Base-by-base conservation (phyloP, 2,329 filamentous ascomycete genomes). In the Cryphonectria japonica region DNA sequence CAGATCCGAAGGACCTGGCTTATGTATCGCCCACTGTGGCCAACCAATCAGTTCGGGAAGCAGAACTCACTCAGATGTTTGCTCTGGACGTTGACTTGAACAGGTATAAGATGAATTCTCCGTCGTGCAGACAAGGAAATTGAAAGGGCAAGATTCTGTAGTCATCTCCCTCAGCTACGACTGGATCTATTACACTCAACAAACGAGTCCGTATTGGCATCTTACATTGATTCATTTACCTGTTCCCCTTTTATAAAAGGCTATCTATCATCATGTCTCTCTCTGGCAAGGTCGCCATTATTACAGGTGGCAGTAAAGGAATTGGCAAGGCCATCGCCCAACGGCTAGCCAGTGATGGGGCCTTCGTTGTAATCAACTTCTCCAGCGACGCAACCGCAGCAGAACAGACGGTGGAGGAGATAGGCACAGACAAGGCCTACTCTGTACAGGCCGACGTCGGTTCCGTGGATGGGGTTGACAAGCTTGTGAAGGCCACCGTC, bases 311-410 rank as follows among this genome's bases (percentile, higher is more conserved):
- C 72, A 92, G 93, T 75, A 92, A 92, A 80, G 93, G 93, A 74
- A 85, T 95, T 71, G 92, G 92, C 77, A 93, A 91, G 82, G 91
- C 91, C 78, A 97, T 92, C 80, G 94, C 97, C 94, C 76, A 97
- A 92, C 82, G 93, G 97, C 77, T 97, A 78, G 92, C 93, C 76
- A 95, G 94, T 83, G 86, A 91, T 72, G 94, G 94, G 72, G 94
- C 93, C 62, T 90, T 91, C 69, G 85, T 91, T 52, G 82, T 90
- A 59, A 82, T 91, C 73, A 90, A 90, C 79, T 91, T 90, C 80
- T 78, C 81, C 29, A 82, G 80, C 61, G 83, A 87, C 46, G 74
- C 76, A 3, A 79, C 84, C 0, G 87, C 88, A 1, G 81, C 87
- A 7, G 79, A 80, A 9, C 77, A 77, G 37, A 77, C 90, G 0